Percentiles rank a stretch among this genome's conserved stretches.
Conservation (phyloP, 1,284 basidiomycete species). For the Coriolopsis trogii region DNA sequence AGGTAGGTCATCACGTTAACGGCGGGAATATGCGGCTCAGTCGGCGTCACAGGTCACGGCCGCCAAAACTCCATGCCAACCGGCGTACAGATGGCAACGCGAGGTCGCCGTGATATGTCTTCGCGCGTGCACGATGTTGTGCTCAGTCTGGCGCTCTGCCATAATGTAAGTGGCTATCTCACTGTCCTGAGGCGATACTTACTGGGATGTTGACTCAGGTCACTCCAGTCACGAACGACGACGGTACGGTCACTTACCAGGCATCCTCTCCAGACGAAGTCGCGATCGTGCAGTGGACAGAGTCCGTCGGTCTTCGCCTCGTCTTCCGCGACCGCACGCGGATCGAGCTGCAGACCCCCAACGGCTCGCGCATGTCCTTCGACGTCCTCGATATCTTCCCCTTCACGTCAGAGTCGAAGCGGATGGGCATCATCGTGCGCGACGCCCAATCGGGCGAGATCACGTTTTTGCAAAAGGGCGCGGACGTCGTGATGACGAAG, state of each 20-base stretch:
- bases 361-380: constrained; percentile 66
- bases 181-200: not conserved
- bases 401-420: constrained; percentile 97
- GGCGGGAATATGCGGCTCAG: not conserved
- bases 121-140: constrained; percentile 94
- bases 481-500: constrained; percentile 94
- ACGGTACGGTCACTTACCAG: constrained; percentile 94
- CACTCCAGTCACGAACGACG: constrained; percentile 93
- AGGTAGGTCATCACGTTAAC: no score
- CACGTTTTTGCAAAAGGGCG: constrained; percentile 94
- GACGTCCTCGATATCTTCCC: constrained; percentile 96
- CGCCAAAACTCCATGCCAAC: constrained; percentile 60
- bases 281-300: constrained; percentile 98
- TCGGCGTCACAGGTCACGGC: constrained; percentile 38
- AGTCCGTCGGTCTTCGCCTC: constrained; percentile 90
- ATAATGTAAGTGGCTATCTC: constrained; percentile 74
- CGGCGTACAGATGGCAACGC: constrained; percentile 76
- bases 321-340: constrained; percentile 86
- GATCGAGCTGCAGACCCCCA: constrained; percentile 78
- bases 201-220: constrained; percentile 54
- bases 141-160: constrained; percentile 91
- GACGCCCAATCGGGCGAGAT: constrained; percentile 79
- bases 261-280: constrained; percentile 99
- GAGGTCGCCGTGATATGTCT: constrained; percentile 94
- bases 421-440: constrained; percentile 97